These are phyloP conservation scores for Thalia dealbata DNA, from an alignment of 176 grass and related monocot species.

Conservation along the genomic window DNA sequence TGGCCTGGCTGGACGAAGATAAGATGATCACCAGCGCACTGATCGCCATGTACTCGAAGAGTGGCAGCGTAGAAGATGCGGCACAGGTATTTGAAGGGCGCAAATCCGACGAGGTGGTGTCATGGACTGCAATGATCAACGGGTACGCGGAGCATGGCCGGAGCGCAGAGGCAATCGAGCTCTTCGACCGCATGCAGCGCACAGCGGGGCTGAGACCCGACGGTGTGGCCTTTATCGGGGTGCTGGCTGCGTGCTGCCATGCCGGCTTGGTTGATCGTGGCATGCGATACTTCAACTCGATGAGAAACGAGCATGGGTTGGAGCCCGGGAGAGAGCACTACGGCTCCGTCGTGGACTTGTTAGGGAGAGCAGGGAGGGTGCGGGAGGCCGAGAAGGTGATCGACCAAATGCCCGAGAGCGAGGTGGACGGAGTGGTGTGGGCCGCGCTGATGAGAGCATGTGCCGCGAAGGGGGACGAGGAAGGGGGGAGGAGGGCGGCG, in stretches of 20 bases:
- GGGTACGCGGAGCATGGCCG: slow-evolving; percentile 44
- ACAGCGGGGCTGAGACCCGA: slow-evolving; percentile 31
- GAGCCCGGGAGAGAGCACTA: slow-evolving; percentile 55
- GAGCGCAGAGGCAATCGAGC: slow-evolving; percentile 29
- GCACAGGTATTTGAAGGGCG: slow-evolving; percentile 19
- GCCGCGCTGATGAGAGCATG: slow-evolving; percentile 52
- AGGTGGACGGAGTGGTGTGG: slow-evolving; percentile 54
- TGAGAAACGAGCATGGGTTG: slow-evolving; percentile 31
- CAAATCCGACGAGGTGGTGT: slow-evolving; percentile 32
- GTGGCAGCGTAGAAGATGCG: slow-evolving; percentile 43
- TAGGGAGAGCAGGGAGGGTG: slow-evolving; percentile 38
- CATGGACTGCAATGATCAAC: slow-evolving; percentile 47
- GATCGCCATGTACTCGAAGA: slow-evolving; percentile 52
- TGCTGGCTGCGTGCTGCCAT: slow-evolving; percentile 49
- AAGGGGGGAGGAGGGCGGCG: slow-evolving; percentile 34
- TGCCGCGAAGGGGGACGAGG: slow-evolving; percentile 39
- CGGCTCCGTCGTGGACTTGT: slow-evolving; percentile 48
- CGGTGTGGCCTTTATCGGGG: slow-evolving; percentile 40
- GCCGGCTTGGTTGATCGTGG: slow-evolving; percentile 37
- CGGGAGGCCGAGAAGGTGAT: slow-evolving; percentile 45
- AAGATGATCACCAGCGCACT: slow-evolving; percentile 39
- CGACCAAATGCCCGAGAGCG: slow-evolving; percentile 27
- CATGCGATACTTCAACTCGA: slow-evolving; percentile 40
- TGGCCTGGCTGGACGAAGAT: slow-evolving; percentile 26
- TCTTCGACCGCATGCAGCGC: slow-evolving; percentile 42